phyloP scores from a whole-genome alignment of 1,139 yeast species.

The Geotrichum australiense region DNA sequence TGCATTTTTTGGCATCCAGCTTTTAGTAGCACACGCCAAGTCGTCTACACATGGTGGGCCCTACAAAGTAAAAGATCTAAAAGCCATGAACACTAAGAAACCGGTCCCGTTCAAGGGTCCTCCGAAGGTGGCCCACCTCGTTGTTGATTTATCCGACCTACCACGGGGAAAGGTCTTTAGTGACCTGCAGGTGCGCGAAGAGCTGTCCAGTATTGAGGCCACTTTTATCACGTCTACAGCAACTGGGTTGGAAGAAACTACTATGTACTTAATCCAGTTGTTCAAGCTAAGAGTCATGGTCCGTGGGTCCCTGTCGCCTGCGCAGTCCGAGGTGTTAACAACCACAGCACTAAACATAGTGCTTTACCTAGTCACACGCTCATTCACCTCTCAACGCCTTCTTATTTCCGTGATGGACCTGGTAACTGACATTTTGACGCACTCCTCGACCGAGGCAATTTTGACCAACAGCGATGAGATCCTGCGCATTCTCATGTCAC shows the following conservation, averaged over 20 bases:
- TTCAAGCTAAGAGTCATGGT: conserved; percentile 11
- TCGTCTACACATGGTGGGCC: neutral
- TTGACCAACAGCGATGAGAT: neutral
- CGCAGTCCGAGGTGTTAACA: neutral
- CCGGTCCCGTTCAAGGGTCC: neutral
- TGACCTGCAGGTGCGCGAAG: neutral
- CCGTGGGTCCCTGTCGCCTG: neutral
- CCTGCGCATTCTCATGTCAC: neutral
- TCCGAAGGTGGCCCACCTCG: neutral
- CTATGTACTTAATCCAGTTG: conserved; percentile 6
- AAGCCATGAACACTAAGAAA: neutral
- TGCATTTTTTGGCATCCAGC: neutral
- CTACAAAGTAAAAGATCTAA: neutral
- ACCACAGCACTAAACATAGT: neutral
- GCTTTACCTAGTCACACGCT: neutral
- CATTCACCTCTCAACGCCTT: conserved; percentile 2
- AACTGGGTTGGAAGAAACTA: conserved; percentile 7
- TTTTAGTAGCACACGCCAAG: neutral
- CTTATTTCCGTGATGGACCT: conserved; percentile 6
- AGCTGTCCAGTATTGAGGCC: neutral
- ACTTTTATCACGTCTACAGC: neutral
- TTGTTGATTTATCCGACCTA: neutral
- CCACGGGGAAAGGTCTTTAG: neutral
- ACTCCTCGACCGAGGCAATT: neutral
- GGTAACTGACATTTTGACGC: conserved; percentile 2